phyloP scores from a whole-genome alignment of 768 basidiomycete species.

The Xerocomus spinulosus region DNA sequence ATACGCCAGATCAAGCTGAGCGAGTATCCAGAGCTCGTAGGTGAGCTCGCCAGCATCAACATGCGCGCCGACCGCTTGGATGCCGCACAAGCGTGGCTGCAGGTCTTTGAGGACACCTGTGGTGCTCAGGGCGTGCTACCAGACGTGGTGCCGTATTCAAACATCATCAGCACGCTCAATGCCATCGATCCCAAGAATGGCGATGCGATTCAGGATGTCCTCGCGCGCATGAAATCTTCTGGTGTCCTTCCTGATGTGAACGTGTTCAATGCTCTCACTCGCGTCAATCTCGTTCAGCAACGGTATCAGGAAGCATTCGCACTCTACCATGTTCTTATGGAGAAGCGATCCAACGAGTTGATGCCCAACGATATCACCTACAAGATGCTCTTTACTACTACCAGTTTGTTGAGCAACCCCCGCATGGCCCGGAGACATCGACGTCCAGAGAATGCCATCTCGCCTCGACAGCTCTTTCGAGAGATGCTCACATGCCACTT shows the following conservation, averaged over 20 bases:
- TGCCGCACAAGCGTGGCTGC: slow-evolving; percentile 28
- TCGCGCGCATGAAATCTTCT: slow-evolving; percentile 37
- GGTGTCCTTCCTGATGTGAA: slow-evolving; percentile 35
- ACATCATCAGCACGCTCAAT: slow-evolving; percentile 36
- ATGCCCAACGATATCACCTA: slow-evolving; percentile 45
- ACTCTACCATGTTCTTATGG: slow-evolving; percentile 40
- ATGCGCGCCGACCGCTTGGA: slow-evolving; percentile 31
- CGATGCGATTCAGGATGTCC: slow-evolving; percentile 31
- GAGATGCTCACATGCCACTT: slow-evolving; percentile 40
- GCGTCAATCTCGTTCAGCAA: slow-evolving; percentile 32
- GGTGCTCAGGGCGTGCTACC: slow-evolving; percentile 10
- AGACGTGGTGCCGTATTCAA: slow-evolving; percentile 33
- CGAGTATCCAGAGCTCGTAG: slow-evolving; percentile 33
- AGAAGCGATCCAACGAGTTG: slow-evolving; percentile 24
- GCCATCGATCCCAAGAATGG: slow-evolving; percentile 28
- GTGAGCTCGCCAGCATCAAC: slow-evolving; percentile 36
- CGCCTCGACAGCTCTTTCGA: slow-evolving; percentile 41
- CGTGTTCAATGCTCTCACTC: slow-evolving; percentile 49
- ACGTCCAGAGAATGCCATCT: slow-evolving; percentile 21
- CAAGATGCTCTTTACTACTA: slow-evolving; percentile 38
- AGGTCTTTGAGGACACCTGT: slow-evolving; percentile 23
- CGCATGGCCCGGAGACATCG: slow-evolving; percentile 23
- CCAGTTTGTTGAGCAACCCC: slow-evolving; percentile 11
- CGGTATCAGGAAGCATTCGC: slow-evolving; percentile 37
- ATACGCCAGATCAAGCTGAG: slow-evolving; percentile 15